Base-by-base conservation (phyloP, 2,329 filamentous ascomycete species). In the Colletotrichum sojae region DNA sequence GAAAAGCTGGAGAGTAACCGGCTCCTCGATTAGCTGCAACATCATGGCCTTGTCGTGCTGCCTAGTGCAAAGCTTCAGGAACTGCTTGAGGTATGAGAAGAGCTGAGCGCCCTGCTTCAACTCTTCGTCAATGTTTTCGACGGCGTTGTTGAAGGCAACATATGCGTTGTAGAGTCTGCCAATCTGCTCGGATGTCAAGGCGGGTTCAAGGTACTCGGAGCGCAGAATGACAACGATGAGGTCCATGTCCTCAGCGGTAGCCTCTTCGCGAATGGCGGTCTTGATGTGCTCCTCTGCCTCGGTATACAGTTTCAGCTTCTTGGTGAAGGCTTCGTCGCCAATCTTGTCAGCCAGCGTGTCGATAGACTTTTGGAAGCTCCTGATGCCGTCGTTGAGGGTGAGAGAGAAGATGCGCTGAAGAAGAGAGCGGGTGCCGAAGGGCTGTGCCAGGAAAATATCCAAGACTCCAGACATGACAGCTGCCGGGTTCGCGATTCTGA, bases 21-120 rank as follows among this genome's bases (percentile, higher is more conserved):
- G 94, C 83, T 99, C 95, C 81, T 98, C 95, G 60, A 99, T 96
- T 75, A 98, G 91, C 71, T 91, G 89, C 63, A 98, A 85, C 95
- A 99, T 98, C 95, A 97, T 98, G 39, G 91, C 86, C 89, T 99
- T 99, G 79, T 99, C 96, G 55, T 95, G 89, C 77, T 97, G 94
- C 56, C 96, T 89, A 12, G 94, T 95, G 80, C 94, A 92, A 40
- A 99, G 86, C 83, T 98, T 98, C 76, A 98, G 85, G 43, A 98
- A 87, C 79, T 98, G 95, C 82, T 99, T 99, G 73, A 99, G 85
- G 75, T 97, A 92, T 1, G 95, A 97, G 79, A 98, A 99, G 56
- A 97, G 89, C 77, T 97, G 91, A 0, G 95, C 96, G 1, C 94
- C 95, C 78, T 95, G 90, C 76, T 93, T 93, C 82, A 98, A 89